These are phyloP conservation scores for Leccinum angustisporum DNA, from an alignment of 1,284 basidiomycete genomes.

Conservation along the genomic window DNA sequence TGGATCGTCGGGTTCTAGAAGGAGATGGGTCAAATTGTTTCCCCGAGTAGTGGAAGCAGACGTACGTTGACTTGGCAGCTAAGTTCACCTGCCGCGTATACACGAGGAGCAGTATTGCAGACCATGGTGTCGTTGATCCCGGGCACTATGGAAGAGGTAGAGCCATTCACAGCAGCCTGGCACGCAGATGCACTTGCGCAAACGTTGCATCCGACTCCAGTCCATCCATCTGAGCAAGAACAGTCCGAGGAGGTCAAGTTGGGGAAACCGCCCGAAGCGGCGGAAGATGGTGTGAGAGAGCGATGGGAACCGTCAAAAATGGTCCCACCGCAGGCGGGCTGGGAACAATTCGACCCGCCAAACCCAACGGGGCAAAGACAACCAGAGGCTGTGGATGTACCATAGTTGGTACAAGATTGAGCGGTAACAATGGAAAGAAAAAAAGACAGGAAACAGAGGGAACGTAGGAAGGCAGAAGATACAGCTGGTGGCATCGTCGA, in stretches of 20 bases:
- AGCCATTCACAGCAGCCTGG: slow-evolving; percentile 44
- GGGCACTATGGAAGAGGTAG: slow-evolving; percentile 23
- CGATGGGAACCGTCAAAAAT: slow-evolving; percentile 71
- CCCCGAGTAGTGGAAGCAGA: slow-evolving; percentile 21
- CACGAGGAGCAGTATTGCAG: slow-evolving; percentile 59
- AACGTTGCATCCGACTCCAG: slow-evolving; percentile 76
- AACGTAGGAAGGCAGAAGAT: background rate
- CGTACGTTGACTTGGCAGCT: slow-evolving; percentile 73
- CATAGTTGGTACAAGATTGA: slow-evolving; percentile 73
- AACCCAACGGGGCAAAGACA: slow-evolving; percentile 81
- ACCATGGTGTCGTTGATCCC: slow-evolving; percentile 59
- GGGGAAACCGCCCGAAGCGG: slow-evolving; percentile 45
- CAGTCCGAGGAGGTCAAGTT: slow-evolving; percentile 67
- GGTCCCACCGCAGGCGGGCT: slow-evolving; percentile 74
- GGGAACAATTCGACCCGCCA: slow-evolving; percentile 67
- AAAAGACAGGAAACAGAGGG: slow-evolving; percentile 15
- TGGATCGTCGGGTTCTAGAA: slow-evolving; percentile 76
- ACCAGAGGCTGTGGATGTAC: slow-evolving; percentile 47
- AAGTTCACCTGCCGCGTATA: slow-evolving; percentile 70
- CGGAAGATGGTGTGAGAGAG: slow-evolving; percentile 41
- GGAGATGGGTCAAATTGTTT: slow-evolving; percentile 4
- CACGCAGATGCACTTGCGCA: slow-evolving; percentile 62
- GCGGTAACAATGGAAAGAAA: slow-evolving; percentile 29
- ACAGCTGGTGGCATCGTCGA: background rate
- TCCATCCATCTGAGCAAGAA: slow-evolving; percentile 70